Percentiles rank a stretch among this genome's conserved stretches.
Conservation (phyloP, 129 eudicot species). For the Helichrysum umbraculigerum region DNA sequence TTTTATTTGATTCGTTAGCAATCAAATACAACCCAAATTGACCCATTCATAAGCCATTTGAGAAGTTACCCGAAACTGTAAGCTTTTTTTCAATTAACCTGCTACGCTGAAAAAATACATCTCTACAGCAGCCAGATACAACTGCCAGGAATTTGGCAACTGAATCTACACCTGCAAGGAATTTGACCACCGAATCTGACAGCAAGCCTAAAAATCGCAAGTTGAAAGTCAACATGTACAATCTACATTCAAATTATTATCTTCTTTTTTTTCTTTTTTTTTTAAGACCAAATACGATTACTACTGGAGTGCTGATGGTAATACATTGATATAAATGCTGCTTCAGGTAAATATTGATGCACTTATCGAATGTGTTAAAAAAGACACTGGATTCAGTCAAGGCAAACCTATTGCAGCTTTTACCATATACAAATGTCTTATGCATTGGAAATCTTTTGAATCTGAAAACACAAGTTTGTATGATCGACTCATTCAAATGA, state of each 20-base stretch:
- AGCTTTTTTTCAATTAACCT: no score
- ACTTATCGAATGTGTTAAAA: constrained; percentile 76
- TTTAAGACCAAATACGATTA: not conserved
- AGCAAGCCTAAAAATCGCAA: constrained; percentile 67
- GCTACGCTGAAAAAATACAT: not conserved
- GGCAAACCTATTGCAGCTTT: constrained; percentile 95
- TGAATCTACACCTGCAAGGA: no score
- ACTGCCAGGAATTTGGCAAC: constrained; percentile 64
- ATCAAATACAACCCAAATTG: not conserved
- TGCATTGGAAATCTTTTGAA: constrained; percentile 98
- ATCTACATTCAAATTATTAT: not conserved
- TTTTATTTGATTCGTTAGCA: not conserved
- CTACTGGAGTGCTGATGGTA: not conserved
- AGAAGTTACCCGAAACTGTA: not conserved
- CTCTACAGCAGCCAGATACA: constrained; percentile 63
- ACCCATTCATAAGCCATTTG: not conserved
- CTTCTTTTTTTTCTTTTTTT: not conserved
- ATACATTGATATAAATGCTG: constrained; percentile 7
- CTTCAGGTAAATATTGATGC: constrained; percentile 89
- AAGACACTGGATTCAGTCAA: constrained; percentile 91
- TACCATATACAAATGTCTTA: constrained; percentile 90
- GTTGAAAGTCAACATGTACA: constrained; percentile 81
- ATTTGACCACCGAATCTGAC: constrained; percentile 55
- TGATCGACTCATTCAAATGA: constrained; percentile 98
- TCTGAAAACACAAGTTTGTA: constrained; percentile 84